Conservation (phyloP, 1,284 basidiomycete species). For the Amylostereum areolatum region DNA sequence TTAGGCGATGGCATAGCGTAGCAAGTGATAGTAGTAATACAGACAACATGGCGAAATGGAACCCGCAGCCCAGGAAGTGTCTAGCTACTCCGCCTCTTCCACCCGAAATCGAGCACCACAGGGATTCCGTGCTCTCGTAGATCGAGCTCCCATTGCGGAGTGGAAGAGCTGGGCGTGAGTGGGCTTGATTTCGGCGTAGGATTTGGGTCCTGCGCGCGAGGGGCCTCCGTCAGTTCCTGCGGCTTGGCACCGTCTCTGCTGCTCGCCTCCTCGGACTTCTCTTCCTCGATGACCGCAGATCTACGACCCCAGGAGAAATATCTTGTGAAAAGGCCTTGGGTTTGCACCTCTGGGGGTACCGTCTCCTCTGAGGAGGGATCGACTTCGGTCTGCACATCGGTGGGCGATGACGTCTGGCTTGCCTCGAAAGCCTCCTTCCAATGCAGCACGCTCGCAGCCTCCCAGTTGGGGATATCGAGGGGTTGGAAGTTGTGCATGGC, state of each 20-base stretch:
- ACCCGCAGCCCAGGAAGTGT: too few species aligned
- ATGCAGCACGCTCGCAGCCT: constrained; percentile 49
- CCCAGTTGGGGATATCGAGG: constrained; percentile 70
- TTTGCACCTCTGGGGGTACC: background rate
- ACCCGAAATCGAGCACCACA: constrained; percentile 65
- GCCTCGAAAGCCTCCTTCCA: constrained; percentile 36
- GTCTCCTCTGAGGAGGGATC: background rate
- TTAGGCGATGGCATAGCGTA: too few species aligned
- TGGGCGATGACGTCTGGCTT: background rate
- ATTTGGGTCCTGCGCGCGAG: background rate
- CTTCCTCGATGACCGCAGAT: background rate
- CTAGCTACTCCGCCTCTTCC: constrained; percentile 30
- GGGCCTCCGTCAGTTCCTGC: background rate
- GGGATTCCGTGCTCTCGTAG: constrained; percentile 65
- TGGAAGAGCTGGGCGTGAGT: constrained; percentile 15
- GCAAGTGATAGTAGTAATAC: too few species aligned
- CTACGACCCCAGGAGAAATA: background rate
- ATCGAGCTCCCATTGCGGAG: constrained; percentile 56
- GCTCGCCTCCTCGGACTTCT: too few species aligned
- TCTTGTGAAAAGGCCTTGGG: background rate
- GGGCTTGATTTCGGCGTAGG: background rate
- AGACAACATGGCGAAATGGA: too few species aligned
- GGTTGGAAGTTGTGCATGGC: constrained; percentile 57
- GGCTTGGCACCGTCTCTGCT: background rate
- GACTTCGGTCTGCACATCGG: background rate